Conservation (phyloP, 352 stramenopile species). For the Pythium diclinum region DNA sequence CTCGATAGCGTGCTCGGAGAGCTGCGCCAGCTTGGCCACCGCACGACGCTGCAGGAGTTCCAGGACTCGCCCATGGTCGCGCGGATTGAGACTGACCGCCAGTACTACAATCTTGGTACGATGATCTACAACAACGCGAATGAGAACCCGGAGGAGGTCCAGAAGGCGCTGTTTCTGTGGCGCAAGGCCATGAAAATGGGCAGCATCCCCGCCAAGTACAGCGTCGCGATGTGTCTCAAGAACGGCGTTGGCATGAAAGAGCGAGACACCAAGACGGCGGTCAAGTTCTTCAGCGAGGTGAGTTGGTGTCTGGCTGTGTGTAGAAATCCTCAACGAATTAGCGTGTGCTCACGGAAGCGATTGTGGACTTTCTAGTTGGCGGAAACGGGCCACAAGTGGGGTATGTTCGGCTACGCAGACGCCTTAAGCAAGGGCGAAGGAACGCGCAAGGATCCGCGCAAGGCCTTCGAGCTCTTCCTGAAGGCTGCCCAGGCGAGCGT, state of each 20-base stretch:
- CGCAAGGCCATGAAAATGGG: slow-evolving; percentile 83
- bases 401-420: slow-evolving; percentile 78
- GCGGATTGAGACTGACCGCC: slow-evolving; percentile 45
- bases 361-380: slow-evolving; percentile 37
- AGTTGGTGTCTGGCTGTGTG: background rate
- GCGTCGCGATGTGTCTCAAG: slow-evolving; percentile 80
- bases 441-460: slow-evolving; percentile 65
- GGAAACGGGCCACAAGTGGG: slow-evolving; percentile 61
- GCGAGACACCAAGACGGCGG: slow-evolving; percentile 47
- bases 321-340: background rate
- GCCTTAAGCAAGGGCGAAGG: slow-evolving; percentile 74
- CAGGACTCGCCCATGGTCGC: slow-evolving; percentile 59
- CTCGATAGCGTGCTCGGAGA: slow-evolving; percentile 55
- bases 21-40: slow-evolving; percentile 53
- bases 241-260: slow-evolving; percentile 69
- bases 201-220: slow-evolving; percentile 82
- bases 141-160: slow-evolving; percentile 51
- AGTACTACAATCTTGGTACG: slow-evolving; percentile 73
- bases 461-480: slow-evolving; percentile 79
- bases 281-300: slow-evolving; percentile 77
- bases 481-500: slow-evolving; percentile 59
- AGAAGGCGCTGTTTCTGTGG: slow-evolving; percentile 79
- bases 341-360: background rate
- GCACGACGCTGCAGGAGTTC: slow-evolving; percentile 63
- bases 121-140: slow-evolving; percentile 82